phyloP scores from a whole-genome alignment of 129 eudicot species.

The Escallonia herrerae region DNA sequence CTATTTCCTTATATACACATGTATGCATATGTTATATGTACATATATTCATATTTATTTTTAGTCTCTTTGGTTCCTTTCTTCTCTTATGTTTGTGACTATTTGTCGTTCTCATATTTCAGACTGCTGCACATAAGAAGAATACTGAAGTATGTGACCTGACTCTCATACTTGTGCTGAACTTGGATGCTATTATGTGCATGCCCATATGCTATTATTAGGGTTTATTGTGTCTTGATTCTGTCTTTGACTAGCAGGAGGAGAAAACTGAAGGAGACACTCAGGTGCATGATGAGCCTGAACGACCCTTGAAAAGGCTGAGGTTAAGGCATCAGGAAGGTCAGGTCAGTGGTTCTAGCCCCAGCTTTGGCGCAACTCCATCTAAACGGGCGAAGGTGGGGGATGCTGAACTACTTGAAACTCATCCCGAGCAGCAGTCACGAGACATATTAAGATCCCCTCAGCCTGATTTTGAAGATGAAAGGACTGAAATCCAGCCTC shows the following conservation, averaged over 20 bases:
- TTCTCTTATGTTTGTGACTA: not conserved
- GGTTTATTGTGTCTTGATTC: slow-evolving; percentile 1
- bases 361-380: slow-evolving; percentile 17
- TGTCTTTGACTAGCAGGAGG: slow-evolving; percentile 21
- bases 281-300: slow-evolving; percentile 49
- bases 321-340: slow-evolving; percentile 47
- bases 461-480: slow-evolving; percentile 11
- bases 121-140: slow-evolving; percentile 50
- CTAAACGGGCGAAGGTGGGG: slow-evolving; percentile 52
- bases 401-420: slow-evolving; percentile 38
- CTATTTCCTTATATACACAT: not conserved
- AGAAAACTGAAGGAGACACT: slow-evolving; percentile 47
- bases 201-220: not conserved
- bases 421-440: slow-evolving; percentile 6
- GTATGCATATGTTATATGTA: not conserved
- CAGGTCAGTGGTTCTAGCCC: slow-evolving; percentile 23
- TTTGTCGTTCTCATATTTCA: slow-evolving; percentile 23
- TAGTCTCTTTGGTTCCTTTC: not conserved
- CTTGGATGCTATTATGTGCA: not conserved
- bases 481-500: slow-evolving; percentile 23
- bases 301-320: slow-evolving; percentile 68
- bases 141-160: slow-evolving; percentile 39
- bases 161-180: slow-evolving; percentile 5
- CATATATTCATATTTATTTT: not conserved
- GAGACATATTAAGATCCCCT: slow-evolving; percentile 6